Evolutionary conservation across 805 yeast species (phyloP).

Genomic region (Starmerella kuoi): DNA sequence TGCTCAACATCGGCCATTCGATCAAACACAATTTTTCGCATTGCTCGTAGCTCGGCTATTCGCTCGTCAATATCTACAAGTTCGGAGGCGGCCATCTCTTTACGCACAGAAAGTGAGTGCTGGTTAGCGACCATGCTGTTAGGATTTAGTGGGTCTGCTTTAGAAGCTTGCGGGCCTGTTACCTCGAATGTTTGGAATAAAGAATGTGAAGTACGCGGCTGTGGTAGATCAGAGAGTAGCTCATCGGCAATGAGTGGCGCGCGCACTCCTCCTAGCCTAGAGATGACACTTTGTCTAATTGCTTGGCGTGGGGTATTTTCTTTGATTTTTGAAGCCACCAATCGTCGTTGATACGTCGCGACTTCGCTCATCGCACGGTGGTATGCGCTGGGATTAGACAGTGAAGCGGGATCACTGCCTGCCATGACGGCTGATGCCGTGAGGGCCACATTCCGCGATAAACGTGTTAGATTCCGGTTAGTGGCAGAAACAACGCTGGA

Average conservation of each 20-base stretch:
- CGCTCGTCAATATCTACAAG: constrained; percentile 50
- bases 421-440: constrained; percentile 29
- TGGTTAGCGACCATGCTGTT: constrained; percentile 38
- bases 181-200: constrained; percentile 59
- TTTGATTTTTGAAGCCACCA: constrained; percentile 14
- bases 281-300: constrained; percentile 6
- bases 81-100: constrained; percentile 52
- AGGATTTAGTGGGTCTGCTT: constrained; percentile 25
- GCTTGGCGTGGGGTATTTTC: constrained; percentile 16
- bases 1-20: constrained; percentile 49
- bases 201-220: constrained; percentile 33
- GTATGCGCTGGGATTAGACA: constrained; percentile 11
- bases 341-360: constrained; percentile 12
- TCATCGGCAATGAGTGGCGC: constrained; percentile 47
- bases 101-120: constrained; percentile 35
- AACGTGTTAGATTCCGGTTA: constrained; percentile 29
- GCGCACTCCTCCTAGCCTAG: constrained; percentile 30
- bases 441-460: constrained; percentile 31
- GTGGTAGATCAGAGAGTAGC: constrained; percentile 43
- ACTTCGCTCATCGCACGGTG: constrained; percentile 18
- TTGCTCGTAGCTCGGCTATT: constrained; percentile 39
- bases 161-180: constrained; percentile 31
- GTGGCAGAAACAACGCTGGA: constrained; percentile 32
- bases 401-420: constrained; percentile 6
- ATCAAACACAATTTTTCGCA: constrained; percentile 45